phyloP scores from a whole-genome alignment of 805 yeast species.

The Candida sithepensis region DNA sequence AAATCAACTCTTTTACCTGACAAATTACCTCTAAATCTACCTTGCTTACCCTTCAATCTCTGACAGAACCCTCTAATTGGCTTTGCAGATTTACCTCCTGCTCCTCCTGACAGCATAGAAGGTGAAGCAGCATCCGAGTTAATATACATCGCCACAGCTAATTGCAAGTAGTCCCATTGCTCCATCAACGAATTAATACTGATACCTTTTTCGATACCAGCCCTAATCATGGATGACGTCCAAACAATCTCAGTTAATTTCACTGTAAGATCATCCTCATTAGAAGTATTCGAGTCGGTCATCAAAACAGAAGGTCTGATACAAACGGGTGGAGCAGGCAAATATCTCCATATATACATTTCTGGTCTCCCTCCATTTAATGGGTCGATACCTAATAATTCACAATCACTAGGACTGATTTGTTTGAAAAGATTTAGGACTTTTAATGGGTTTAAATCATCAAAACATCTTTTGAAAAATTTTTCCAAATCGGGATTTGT shows the following conservation, averaged over 20 bases:
- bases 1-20: conserved; percentile 99
- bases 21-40: conserved; percentile 95
- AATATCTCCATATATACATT: conserved; percentile 92
- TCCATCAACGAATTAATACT: conserved; percentile 93
- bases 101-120: conserved; percentile 66
- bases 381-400: conserved; percentile 85
- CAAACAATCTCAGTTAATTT: conserved; percentile 94
- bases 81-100: conserved; percentile 53
- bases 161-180: conserved; percentile 96
- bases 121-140: conserved; percentile 92
- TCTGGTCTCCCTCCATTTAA: conserved; percentile 90
- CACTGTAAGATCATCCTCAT: conserved; percentile 96
- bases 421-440: conserved; percentile 85
- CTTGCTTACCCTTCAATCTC: conserved; percentile 96
- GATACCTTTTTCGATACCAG: conserved; percentile 94
- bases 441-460: conserved; percentile 90
- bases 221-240: conserved; percentile 91
- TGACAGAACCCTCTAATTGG: conserved; percentile 96
- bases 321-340: conserved; percentile 99
- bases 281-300: conserved; percentile 84
- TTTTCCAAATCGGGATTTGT: conserved; percentile 86
- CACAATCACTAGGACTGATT: conserved; percentile 84
- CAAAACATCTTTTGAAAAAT: conserved; percentile 81
- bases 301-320: conserved; percentile 94
- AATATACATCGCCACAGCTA: conserved; percentile 95